Evolutionary conservation across 257 asterid genomes (phyloP), one percentile per base, ranked within the genome.

Genomic region (Handroanthus guayacan): DNA sequence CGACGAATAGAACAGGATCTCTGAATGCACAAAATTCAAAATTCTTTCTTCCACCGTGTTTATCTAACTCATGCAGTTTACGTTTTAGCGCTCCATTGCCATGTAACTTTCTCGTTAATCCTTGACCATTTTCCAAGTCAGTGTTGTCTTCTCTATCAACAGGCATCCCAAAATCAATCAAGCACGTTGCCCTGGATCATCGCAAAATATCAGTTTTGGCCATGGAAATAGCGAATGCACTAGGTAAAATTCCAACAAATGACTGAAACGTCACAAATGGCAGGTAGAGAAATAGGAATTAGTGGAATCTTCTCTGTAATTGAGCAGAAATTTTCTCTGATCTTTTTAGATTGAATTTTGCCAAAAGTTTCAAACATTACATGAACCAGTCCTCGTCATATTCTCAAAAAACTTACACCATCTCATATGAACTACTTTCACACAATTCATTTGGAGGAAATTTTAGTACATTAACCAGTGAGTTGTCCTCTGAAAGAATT

Each of bases 1-100:
- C 98, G 9, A 91, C 90, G 70, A 89, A 95, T 77, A 95, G 91
- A 72, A 93, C 97, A 47, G 97, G 98, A 67, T 93, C 95, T 70
- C 86, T 75, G 83, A 91, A 91, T 43, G 87, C 72, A 72, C 82
- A 75, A 67, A 93, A 80, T 37, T 89, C 93, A 68, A 93, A 95
- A 82, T 95, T 95, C 66, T 75, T 86, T 83, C 83, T 79, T 78
- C 86, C 89, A 38, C 67, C 62, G 2, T 51, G 89, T 83, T 81
- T 89, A 20, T 91, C 96, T 78, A 87, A 45, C 65, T 81, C 91
- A 1, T 78, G 75, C 79, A 69, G 83, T 77, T 92, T 94, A 34
- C 93, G 91, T 81, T 93, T 95, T 58, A 83, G 78, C 76, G n/a
- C 72, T 36, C 90, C 97, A 18, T 85, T 90, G 82, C 76, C 61